Conservation (phyloP, 768 basidiomycete species). For the Hygrophorus pudorinus region DNA sequence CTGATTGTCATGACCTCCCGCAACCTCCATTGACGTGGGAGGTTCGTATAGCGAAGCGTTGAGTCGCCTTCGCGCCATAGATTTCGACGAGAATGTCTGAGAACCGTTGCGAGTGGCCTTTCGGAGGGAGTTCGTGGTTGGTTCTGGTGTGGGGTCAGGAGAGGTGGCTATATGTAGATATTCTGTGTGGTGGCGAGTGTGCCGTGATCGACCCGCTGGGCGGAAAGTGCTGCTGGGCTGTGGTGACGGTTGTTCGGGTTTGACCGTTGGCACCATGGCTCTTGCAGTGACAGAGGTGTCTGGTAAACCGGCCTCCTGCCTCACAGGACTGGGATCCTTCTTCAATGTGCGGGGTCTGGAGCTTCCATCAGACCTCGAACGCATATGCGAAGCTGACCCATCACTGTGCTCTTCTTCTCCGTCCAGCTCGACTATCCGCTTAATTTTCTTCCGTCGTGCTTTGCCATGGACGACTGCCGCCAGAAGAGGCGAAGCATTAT, state of each 20-base stretch:
- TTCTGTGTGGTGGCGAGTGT: conserved; percentile 44
- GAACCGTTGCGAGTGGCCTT: conserved; percentile 14
- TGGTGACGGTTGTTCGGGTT: not conserved
- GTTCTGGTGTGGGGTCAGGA: conserved; percentile 9
- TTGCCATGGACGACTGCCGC: conserved; percentile 28
- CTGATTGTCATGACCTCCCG: no score
- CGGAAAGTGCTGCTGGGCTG: not conserved
- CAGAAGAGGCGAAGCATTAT: conserved; percentile 37
- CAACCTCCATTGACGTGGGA: conserved; percentile 17
- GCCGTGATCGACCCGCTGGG: conserved; percentile 23
- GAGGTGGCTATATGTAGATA: conserved; percentile 18
- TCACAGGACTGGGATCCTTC: conserved; percentile 8
- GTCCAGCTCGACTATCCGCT: conserved; percentile 74
- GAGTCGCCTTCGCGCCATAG: conserved; percentile 38
- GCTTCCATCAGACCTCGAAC: conserved; percentile 22
- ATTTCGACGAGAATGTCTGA: conserved; percentile 28
- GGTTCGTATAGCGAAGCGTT: conserved; percentile 60
- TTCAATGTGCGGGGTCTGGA: conserved; percentile 15
- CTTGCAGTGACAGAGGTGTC: not conserved
- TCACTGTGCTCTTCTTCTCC: conserved; percentile 40
- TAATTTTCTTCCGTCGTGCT: conserved; percentile 49
- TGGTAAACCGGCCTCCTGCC: conserved; percentile 1
- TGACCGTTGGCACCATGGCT: not conserved
- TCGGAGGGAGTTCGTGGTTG: conserved; percentile 9
- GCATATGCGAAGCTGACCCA: conserved; percentile 21